These are phyloP conservation scores for Dendrobium huoshanense DNA, from an alignment of 106 monocot species.

Conservation along the genomic window DNA sequence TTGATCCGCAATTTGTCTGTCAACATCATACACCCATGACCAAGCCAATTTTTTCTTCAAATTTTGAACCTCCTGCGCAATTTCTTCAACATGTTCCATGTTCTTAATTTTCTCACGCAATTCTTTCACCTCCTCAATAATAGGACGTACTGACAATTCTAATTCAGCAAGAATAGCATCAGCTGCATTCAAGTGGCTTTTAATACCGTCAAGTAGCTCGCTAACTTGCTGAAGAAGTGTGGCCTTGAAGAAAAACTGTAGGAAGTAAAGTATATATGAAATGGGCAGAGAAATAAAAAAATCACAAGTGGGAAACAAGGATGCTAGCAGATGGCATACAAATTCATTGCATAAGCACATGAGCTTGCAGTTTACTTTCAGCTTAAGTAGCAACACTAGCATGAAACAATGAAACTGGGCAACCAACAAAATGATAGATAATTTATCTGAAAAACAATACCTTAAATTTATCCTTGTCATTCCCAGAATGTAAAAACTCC, in stretches of 20 bases:
- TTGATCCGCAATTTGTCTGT: slow-evolving; percentile 74
- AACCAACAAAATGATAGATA: background rate
- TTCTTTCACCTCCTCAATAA: slow-evolving; percentile 60
- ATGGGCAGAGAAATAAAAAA: background rate
- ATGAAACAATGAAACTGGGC: background rate
- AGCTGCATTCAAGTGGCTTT: slow-evolving; percentile 48
- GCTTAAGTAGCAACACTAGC: background rate
- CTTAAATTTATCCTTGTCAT: slow-evolving; percentile 97
- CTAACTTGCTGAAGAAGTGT: slow-evolving; percentile 95
- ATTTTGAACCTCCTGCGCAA: slow-evolving; percentile 56
- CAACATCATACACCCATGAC: slow-evolving; percentile 95
- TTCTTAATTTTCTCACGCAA: slow-evolving; percentile 82
- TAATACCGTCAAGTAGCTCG: slow-evolving; percentile 75
- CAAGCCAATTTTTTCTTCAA: slow-evolving; percentile 94
- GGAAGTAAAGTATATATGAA: background rate
- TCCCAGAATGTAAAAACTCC: slow-evolving; percentile 98
- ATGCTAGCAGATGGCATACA: background rate
- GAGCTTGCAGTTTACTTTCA: background rate
- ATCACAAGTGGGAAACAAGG: background rate
- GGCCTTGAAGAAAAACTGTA: slow-evolving; percentile 95
- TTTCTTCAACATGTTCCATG: slow-evolving; percentile 98
- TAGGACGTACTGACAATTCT: slow-evolving; percentile 70
- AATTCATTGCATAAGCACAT: background rate
- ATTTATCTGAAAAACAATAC: slow-evolving; percentile 18
- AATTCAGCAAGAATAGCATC: slow-evolving; percentile 62